Evolutionary conservation across 1,284 basidiomycete species (phyloP).

Genomic region (Pyrrhoderma noxium): DNA sequence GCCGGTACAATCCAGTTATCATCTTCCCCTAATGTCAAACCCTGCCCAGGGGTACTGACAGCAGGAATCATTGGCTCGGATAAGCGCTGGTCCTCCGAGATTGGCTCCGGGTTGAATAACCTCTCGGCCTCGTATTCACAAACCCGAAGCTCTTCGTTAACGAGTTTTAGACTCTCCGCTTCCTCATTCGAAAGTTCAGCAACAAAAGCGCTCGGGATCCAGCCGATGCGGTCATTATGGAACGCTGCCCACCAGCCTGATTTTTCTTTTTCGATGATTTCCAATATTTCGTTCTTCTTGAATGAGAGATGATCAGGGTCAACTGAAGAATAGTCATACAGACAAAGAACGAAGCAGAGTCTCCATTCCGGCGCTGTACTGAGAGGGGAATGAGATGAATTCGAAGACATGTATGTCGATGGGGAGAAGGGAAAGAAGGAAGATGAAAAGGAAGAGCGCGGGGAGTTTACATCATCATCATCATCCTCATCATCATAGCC

Average conservation of each 20-base stretch:
- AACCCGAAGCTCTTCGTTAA: slow-evolving; percentile 23
- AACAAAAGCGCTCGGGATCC: slow-evolving; percentile 63
- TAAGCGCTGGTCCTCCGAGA: slow-evolving; percentile 1
- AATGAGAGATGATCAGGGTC: slow-evolving; percentile 60
- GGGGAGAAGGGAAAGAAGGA: slow-evolving; percentile 15
- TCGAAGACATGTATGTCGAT: slow-evolving; percentile 12
- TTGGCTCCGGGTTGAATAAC: slow-evolving; percentile 13
- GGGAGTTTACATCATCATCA: slow-evolving; percentile 9
- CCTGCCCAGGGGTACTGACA: slow-evolving; percentile 1
- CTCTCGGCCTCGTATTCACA: slow-evolving; percentile 21
- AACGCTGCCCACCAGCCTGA: slow-evolving; percentile 77
- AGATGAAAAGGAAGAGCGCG: slow-evolving; percentile 10
- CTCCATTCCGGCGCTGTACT: slow-evolving; percentile 19
- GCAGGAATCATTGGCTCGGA: slow-evolving; percentile 2
- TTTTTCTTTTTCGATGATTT: slow-evolving; percentile 58
- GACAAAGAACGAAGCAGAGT: slow-evolving; percentile 50
- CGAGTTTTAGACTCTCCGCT: slow-evolving; percentile 28
- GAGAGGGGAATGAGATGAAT: slow-evolving; percentile 4
- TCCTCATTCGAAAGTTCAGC: slow-evolving; percentile 37
- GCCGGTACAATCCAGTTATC: slow-evolving; percentile 18
- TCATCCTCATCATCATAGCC: background rate
- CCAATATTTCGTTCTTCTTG: slow-evolving; percentile 55
- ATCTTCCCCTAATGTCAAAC: background rate
- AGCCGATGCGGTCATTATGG: slow-evolving; percentile 51
- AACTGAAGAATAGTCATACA: slow-evolving; percentile 56